Evolutionary conservation across 805 yeast species (phyloP).

Genomic region (Yamadazyma olivae): DNA sequence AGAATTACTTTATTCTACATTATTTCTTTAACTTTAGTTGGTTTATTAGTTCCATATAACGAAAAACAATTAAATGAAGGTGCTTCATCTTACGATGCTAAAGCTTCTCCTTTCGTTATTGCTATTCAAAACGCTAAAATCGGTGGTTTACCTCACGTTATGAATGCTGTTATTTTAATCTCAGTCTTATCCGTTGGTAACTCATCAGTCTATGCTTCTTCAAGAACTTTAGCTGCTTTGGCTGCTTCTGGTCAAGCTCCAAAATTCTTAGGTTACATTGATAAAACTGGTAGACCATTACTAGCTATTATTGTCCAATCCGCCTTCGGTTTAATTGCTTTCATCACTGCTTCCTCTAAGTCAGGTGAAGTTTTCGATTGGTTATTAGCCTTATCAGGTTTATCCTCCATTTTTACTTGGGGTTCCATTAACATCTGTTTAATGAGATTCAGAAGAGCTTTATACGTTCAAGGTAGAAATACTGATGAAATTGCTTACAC

Average conservation of each 20-base stretch:
- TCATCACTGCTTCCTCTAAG: constrained; percentile 41
- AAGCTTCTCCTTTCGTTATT: constrained; percentile 78
- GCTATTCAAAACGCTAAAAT: constrained; percentile 44
- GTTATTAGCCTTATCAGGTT: constrained; percentile 49
- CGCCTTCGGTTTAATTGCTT: constrained; percentile 41
- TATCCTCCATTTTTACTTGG: constrained; percentile 50
- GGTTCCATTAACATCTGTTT: constrained; percentile 42
- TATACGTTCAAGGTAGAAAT: constrained; percentile 63
- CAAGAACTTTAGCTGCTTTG: constrained; percentile 44
- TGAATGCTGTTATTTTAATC: constrained; percentile 39
- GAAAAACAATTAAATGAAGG: constrained; percentile 30
- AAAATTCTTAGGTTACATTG: constrained; percentile 40
- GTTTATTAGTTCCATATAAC: constrained; percentile 52
- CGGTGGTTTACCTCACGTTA: constrained; percentile 34
- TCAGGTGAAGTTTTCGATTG: constrained; percentile 43
- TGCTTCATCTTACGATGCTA: constrained; percentile 50
- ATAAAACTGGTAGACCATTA: constrained; percentile 49
- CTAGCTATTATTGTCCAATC: constrained; percentile 41
- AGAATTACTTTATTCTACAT: constrained; percentile 41
- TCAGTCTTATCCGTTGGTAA: constrained; percentile 42
- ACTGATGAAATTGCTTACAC: constrained; percentile 64
- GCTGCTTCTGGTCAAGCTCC: constrained; percentile 48
- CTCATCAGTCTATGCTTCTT: constrained; percentile 39
- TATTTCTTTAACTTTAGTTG: constrained; percentile 44
- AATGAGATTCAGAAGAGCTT: constrained; percentile 54